These are phyloP conservation scores for Bifiguratus adelaidae DNA, from an alignment of 192 early-diverging fungal genomes.

Conservation along the genomic window DNA sequence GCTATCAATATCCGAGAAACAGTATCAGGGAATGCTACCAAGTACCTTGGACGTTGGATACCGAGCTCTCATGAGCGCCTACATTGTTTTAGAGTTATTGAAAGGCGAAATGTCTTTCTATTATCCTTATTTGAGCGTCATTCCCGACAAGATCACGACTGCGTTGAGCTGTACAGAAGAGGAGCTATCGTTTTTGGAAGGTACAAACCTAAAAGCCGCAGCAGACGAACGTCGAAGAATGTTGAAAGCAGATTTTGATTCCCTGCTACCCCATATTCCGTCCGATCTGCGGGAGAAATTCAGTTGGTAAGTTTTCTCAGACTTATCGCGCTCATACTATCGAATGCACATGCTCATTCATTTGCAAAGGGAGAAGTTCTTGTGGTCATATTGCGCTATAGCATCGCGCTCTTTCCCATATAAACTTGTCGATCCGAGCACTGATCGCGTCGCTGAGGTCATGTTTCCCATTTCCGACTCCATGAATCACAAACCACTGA, in stretches of 20 bases:
- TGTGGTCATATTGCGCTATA: slow-evolving; percentile 45
- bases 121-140: slow-evolving; percentile 47
- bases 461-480: slow-evolving; percentile 53
- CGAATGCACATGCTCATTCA: background rate
- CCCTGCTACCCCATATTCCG: slow-evolving; percentile 15
- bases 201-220: slow-evolving; percentile 40
- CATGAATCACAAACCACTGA: slow-evolving; percentile 49
- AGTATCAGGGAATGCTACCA: slow-evolving; percentile 22
- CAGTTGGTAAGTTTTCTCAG: slow-evolving; percentile 15
- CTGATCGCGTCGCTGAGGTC: slow-evolving; percentile 24
- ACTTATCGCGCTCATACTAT: background rate
- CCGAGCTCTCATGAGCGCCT: slow-evolving; percentile 33
- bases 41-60: slow-evolving; percentile 8
- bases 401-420: slow-evolving; percentile 51
- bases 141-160: slow-evolving; percentile 41
- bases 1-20: slow-evolving; percentile 30
- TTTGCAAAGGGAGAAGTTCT: slow-evolving; percentile 29
- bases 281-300: slow-evolving; percentile 9
- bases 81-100: slow-evolving; percentile 35
- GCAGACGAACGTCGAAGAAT: slow-evolving; percentile 23
- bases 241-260: slow-evolving; percentile 19
- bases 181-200: slow-evolving; percentile 31
- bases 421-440: slow-evolving; percentile 28
- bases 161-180: slow-evolving; percentile 35
- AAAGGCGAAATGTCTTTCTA: slow-evolving; percentile 31